Conservation (phyloP, 1,139 yeast species). For the Diutina mesorugosa region DNA sequence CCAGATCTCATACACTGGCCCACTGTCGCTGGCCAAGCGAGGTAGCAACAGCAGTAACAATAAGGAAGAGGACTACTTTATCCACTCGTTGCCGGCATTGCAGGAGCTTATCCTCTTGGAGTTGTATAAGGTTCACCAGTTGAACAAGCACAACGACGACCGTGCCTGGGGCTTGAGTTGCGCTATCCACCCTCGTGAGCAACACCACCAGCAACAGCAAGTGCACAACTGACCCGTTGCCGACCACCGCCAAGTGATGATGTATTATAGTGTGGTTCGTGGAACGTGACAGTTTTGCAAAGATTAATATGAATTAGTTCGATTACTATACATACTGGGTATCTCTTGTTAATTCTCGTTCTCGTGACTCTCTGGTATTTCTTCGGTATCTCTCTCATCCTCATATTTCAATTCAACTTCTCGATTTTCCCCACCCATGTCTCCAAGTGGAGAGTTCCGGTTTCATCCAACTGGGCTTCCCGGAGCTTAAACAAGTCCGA, state of each 20-base stretch:
- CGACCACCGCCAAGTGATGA: neutral
- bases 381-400: too few relatives aligned
- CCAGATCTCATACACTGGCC: constrained; percentile 44
- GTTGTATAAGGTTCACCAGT: constrained; percentile 55
- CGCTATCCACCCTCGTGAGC: constrained; percentile 21
- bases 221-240: neutral
- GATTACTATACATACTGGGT: too few relatives aligned
- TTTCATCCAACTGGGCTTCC: neutral
- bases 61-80: constrained; percentile 17
- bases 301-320: too few relatives aligned
- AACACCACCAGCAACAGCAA: neutral
- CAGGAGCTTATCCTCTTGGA: constrained; percentile 60
- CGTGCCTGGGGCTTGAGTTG: constrained; percentile 66
- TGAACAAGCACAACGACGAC: constrained; percentile 48
- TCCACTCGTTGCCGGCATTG: constrained; percentile 29
- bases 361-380: too few relatives aligned
- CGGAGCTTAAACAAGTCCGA: neutral
- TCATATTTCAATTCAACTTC: too few relatives aligned
- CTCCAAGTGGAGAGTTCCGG: too few relatives aligned
- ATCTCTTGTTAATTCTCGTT: too few relatives aligned
- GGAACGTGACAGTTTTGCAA: neutral
- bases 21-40: neutral
- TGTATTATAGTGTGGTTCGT: neutral
- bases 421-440: too few relatives aligned
- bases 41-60: neutral